phyloP scores from a whole-genome alignment of 1,284 basidiomycete species.

The Fereydounia khargensis region DNA sequence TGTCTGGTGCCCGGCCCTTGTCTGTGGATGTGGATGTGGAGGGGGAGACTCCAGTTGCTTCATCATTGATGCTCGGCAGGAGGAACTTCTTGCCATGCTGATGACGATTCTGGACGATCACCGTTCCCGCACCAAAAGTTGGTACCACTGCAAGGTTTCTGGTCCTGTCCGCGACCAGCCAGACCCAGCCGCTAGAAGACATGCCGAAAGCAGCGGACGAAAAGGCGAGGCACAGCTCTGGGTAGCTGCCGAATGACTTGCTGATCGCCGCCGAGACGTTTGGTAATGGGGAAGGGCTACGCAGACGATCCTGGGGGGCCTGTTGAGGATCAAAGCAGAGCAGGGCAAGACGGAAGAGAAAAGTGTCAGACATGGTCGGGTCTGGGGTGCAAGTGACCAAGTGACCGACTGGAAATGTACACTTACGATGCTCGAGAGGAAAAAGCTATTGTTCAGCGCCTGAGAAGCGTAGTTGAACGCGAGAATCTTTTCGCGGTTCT shows the following conservation, averaged over 20 bases:
- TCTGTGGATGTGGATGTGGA: conserved; percentile 8
- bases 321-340: too few species aligned
- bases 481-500: conserved; percentile 66
- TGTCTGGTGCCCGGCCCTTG: conserved; percentile 11
- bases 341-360: too few species aligned
- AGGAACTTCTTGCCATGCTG: conserved; percentile 40
- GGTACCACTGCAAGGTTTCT: conserved; percentile 71
- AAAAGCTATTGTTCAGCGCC: conserved; percentile 93
- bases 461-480: conserved; percentile 89
- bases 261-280: conserved; percentile 61
- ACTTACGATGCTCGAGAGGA: conserved; percentile 79
- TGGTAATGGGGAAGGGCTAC: conserved; percentile 22
- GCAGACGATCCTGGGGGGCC: conserved; percentile 20
- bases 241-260: conserved; percentile 67
- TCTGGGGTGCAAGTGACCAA: too few species aligned
- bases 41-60: conserved; percentile 34
- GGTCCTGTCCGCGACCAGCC: conserved; percentile 73
- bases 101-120: conserved; percentile 66
- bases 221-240: conserved; percentile 73
- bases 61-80: conserved; percentile 42
- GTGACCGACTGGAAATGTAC: too few species aligned
- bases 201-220: conserved; percentile 74
- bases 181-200: conserved; percentile 77
- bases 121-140: conserved; percentile 84
- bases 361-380: too few species aligned